Conservation (phyloP, 2,329 filamentous ascomycete genomes). For the Pyrenophora teres region DNA sequence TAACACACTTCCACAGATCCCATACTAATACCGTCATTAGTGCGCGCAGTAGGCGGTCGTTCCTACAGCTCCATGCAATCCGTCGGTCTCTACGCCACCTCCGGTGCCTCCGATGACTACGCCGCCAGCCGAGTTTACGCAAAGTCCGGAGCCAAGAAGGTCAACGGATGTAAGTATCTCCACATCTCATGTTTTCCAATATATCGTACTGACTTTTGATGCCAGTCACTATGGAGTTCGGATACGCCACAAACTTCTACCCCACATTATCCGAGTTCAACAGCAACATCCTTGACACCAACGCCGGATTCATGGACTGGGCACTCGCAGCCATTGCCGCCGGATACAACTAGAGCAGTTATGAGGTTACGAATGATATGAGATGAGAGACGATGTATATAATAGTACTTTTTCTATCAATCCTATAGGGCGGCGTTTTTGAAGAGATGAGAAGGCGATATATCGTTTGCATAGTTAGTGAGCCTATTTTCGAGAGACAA, state of each 20-base stretch:
- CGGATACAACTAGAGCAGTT: slow-evolving; percentile 23
- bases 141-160: slow-evolving; percentile 44
- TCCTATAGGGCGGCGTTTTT: no score
- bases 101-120: slow-evolving; percentile 48
- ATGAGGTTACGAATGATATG: background rate
- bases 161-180: slow-evolving; percentile 50
- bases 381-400: background rate
- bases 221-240: slow-evolving; percentile 22
- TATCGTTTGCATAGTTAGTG: no score
- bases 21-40: slow-evolving; percentile 8
- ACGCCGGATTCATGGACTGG: slow-evolving; percentile 50
- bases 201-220: background rate
- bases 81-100: slow-evolving; percentile 47
- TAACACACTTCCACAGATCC: background rate
- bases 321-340: slow-evolving; percentile 44
- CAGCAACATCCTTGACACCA: slow-evolving; percentile 48
- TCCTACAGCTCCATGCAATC: slow-evolving; percentile 40
- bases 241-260: slow-evolving; percentile 49
- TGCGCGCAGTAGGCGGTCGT: slow-evolving; percentile 47
- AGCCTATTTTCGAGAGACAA: no score
- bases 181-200: background rate
- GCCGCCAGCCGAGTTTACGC: slow-evolving; percentile 46
- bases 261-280: slow-evolving; percentile 49
- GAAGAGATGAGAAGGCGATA: no score
- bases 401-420: no score